A percentile compares a stretch with the other conserved stretches of the same genome.
Evolutionary conservation across 1,139 yeast species (phyloP).

Genomic region (Wickerhamiella infanticola): DNA sequence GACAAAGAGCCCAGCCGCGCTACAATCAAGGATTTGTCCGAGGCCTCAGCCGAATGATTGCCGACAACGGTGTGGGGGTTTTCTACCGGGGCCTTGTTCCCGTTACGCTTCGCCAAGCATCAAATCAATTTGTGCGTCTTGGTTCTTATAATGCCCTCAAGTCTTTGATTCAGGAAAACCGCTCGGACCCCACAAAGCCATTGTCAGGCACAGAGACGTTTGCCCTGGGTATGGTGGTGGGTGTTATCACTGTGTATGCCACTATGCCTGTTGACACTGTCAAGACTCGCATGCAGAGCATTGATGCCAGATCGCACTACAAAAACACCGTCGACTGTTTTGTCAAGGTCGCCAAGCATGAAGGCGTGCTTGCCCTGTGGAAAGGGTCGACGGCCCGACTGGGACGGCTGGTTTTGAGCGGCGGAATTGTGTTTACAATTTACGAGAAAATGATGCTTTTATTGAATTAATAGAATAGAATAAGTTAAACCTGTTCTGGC

Average conservation of each 20-base stretch:
- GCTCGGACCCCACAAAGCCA: slow-evolving; percentile 46
- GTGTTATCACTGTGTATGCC: slow-evolving; percentile 81
- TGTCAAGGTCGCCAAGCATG: slow-evolving; percentile 60
- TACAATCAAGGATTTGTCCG: slow-evolving; percentile 46
- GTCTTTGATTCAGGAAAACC: slow-evolving; percentile 47
- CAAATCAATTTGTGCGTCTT: slow-evolving; percentile 85
- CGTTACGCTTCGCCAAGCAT: slow-evolving; percentile 88
- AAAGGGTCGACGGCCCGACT: slow-evolving; percentile 95
- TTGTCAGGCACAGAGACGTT: slow-evolving; percentile 69
- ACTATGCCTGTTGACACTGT: slow-evolving; percentile 98
- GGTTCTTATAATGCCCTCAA: slow-evolving; percentile 89
- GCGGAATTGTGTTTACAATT: slow-evolving; percentile 90
- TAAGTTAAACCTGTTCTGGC: neutral
- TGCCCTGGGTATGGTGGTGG: slow-evolving; percentile 84
- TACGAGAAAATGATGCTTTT: slow-evolving; percentile 74
- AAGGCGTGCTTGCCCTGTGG: slow-evolving; percentile 91
- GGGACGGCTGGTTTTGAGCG: slow-evolving; percentile 81
- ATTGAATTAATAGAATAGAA: neutral
- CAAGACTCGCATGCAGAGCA: slow-evolving; percentile 93
- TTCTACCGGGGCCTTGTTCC: slow-evolving; percentile 83
- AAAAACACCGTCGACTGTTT: slow-evolving; percentile 71
- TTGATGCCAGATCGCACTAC: slow-evolving; percentile 62
- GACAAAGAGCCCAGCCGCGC: slow-evolving; percentile 56
- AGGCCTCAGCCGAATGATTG: slow-evolving; percentile 47
- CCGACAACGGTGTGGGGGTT: slow-evolving; percentile 70